Conservation (phyloP, 1,284 basidiomycete species). For the Ceratobasidium sp. region DNA sequence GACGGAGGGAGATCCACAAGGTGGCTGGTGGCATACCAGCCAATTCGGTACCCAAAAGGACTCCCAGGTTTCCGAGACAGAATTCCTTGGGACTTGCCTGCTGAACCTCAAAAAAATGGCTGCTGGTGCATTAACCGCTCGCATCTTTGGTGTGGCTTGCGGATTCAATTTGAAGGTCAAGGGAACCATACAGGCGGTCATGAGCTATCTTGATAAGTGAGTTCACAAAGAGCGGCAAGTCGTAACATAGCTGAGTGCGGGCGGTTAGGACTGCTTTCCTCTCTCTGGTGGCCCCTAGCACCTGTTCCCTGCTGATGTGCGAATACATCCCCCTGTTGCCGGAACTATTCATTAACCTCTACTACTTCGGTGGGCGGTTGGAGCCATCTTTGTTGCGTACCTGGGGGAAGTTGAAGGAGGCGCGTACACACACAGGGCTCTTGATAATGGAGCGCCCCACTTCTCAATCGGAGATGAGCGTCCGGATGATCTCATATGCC, state of each 20-base stretch:
- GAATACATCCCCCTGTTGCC: conserved; percentile 9
- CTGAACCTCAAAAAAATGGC: neutral
- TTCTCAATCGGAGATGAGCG: neutral
- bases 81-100: conserved; percentile 11
- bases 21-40: conserved; percentile 24
- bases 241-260: neutral
- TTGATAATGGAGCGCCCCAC: conserved; percentile 7
- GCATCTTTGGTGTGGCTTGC: conserved; percentile 1
- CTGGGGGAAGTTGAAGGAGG: conserved; percentile 1
- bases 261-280: neutral
- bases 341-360: conserved; percentile 1
- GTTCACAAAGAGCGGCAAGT: neutral
- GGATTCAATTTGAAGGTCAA: neutral
- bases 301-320: neutral
- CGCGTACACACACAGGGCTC: conserved; percentile 2
- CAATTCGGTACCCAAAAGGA: conserved; percentile 7
- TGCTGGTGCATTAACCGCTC: neutral
- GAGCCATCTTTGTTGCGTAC: neutral
- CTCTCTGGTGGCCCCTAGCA: neutral
- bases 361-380: neutral
- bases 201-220: neutral
- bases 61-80: neutral
- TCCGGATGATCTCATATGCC: neutral
- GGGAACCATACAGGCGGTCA: neutral
- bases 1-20: conserved; percentile 12